Evolutionary conservation across 768 basidiomycete genomes (phyloP).

Genomic region (Rhizopogon roseolus): DNA sequence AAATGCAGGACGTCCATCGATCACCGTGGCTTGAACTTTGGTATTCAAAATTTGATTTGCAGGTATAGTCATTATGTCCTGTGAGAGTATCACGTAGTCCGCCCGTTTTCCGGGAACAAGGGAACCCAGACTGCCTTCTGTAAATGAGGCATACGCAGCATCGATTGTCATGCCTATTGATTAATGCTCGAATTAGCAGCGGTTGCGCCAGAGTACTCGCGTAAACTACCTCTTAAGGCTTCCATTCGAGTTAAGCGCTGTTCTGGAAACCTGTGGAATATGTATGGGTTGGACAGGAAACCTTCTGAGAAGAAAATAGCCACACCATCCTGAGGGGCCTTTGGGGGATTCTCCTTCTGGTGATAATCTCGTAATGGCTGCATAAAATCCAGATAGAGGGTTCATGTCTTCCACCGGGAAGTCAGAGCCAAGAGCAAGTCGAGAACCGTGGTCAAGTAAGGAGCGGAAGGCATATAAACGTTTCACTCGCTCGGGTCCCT

Average conservation of each 20-base stretch:
- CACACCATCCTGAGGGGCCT: conserved; percentile 78
- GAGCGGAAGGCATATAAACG: conserved; percentile 85
- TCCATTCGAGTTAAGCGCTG: conserved; percentile 72
- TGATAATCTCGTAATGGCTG: conserved; percentile 77
- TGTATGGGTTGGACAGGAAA: not conserved
- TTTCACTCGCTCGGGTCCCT: conserved; percentile 84
- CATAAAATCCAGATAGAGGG: conserved; percentile 81
- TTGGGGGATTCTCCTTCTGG: conserved; percentile 73
- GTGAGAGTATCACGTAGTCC: conserved; percentile 81
- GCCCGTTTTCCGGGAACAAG: conserved; percentile 75
- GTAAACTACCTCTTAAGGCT: conserved; percentile 60
- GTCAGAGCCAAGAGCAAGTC: conserved; percentile 81
- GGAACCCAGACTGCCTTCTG: conserved; percentile 69
- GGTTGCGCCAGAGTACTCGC: not conserved
- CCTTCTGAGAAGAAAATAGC: not conserved
- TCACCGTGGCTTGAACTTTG: conserved; percentile 66
- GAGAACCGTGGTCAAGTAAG: conserved; percentile 56
- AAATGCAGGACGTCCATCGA: conserved; percentile 62
- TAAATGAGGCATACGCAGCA: conserved; percentile 84
- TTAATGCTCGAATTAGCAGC: not conserved
- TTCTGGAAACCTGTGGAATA: conserved; percentile 65
- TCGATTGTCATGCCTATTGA: conserved; percentile 77
- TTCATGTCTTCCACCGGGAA: conserved; percentile 87
- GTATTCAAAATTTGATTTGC: conserved; percentile 57
- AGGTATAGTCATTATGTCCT: conserved; percentile 73